Evolutionary conservation across 106 monocot genomes (phyloP), one percentile per base, ranked within the genome.

Genomic region (Acanthochlamys bracteata): DNA sequence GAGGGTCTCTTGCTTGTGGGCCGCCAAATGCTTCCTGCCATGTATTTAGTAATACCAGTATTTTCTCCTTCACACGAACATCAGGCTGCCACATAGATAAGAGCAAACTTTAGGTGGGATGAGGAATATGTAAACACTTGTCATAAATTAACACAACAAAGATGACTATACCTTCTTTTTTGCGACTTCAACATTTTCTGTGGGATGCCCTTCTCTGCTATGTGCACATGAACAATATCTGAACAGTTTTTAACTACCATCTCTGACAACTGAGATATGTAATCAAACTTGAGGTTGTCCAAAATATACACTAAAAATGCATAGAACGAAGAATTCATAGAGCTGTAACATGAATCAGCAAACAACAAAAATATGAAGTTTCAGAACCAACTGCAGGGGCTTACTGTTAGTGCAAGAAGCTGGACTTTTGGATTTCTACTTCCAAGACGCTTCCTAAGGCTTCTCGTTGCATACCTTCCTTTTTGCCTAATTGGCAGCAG

Each of bases 11-110:
- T 66, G 69, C 82, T 39, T 67, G 67, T 57, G 77, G 80, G 21
- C 80, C 86, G 23, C 82, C 82, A 71, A 87, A 83, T 40, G 71
- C 82, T 71, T 87, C 79, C 66, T 82, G 86, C 82, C 86, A 87
- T 7, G 66, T 69, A 60, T 83, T 67, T 56, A 87, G 71, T 61
- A 87, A 53, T 11, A 65, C 58, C 21, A 87, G 63, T 71, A 80
- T 77, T 60, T 87, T 87, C 77, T 87, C 86, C 57, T 87, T 87
- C 67, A 87, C 86, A 72, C 66, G 71, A 75, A 77, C 73, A 69
- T 82, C 82, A 60, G 82, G 74, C 77, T 87, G 74, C 70, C 40
- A 42, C 24, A 60, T 59, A 11, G 12, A 21, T 24, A 64, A 65
- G 40, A 66, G 57, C 19, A 20, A 53, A 60, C 12, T 7, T 22